Base-by-base conservation (phyloP, 352 stramenopile species). In the Globisporangium barbulae region DNA sequence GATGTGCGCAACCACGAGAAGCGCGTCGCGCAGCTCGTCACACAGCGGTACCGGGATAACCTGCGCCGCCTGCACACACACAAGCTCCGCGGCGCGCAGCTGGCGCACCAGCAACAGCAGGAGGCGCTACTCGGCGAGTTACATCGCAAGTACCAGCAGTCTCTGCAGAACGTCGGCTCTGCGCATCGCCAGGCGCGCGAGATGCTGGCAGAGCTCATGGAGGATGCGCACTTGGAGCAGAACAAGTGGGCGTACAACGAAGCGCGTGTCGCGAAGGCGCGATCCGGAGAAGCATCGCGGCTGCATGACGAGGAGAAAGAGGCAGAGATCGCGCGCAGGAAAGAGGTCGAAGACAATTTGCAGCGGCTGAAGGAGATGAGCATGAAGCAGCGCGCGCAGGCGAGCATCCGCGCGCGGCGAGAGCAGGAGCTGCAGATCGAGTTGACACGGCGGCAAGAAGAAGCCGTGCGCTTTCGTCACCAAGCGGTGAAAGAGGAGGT, bases 21-120 rank as follows among this genome's bases (percentile, higher is more conserved):
- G 28, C 76, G 72, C 42, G 59, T 87, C 1, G 76, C 84, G 48
- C 81, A 89, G 66, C 68, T 88, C 35, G 79, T 93, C 65, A 93
- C 84, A 35, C 70, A 78, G 62, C 78, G 82, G 5, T 93, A 93
- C 63, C 81, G 81, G 44, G 71, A 85, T 12, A 91, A 91, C 63
- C 61, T 91, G 53, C 71, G 70, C 2, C 66, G 68, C 22, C 62
- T 93, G 61, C 84, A 84, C 57, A 44, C 63, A 22, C 49, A 64
- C 15, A 80, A 83, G 58, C 68, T 73, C 22, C 61, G 64, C 15
- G 42, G 57, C n/a, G 61, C 60, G 5, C 71, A 78, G 15, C 69
- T 61, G 2, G 59, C 75, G 22, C 65, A 79, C 17, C 67, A 37
- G 30, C n/a, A 52, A 2, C 59, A 79, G 21, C 78, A 85, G 28